Conservation (phyloP, 2,329 filamentous ascomycete genomes). For the Elsinoe fawcettii region DNA sequence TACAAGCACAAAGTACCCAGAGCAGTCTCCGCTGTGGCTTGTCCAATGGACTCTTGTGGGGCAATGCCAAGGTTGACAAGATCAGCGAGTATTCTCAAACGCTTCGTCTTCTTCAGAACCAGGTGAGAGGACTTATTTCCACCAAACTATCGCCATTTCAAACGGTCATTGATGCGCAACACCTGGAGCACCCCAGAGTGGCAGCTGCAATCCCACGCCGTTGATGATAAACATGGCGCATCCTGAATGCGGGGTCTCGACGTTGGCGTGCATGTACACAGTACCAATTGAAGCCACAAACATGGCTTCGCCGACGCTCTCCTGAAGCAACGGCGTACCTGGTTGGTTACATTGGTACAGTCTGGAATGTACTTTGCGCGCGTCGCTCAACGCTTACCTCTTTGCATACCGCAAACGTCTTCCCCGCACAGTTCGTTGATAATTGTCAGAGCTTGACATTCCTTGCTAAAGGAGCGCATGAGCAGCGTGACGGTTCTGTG, state of each 20-base stretch:
- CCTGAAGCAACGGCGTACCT: slow-evolving; percentile 9
- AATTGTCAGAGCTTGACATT: neutral
- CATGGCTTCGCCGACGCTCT: neutral
- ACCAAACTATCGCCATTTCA: neutral
- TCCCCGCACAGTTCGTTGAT: slow-evolving; percentile 11
- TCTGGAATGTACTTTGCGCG: slow-evolving; percentile 1
- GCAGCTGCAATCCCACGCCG: neutral
- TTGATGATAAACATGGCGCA: neutral
- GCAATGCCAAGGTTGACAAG: neutral
- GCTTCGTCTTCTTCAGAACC: neutral
- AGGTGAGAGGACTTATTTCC: neutral
- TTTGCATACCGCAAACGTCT: neutral
- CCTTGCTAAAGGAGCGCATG: neutral
- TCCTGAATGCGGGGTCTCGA: slow-evolving; percentile 9
- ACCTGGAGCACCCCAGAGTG: neutral
- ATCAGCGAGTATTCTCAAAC: neutral
- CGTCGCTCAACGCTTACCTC: neutral
- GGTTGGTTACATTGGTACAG: neutral
- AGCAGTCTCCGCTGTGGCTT: neutral
- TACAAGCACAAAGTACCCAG: neutral
- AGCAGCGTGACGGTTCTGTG: neutral
- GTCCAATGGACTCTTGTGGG: too few relatives aligned
- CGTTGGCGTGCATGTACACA: slow-evolving; percentile 6
- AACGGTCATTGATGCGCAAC: neutral
- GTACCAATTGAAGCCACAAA: slow-evolving; percentile 6